Conservation (phyloP, 331 rosid species). For the Acacia concinna region DNA sequence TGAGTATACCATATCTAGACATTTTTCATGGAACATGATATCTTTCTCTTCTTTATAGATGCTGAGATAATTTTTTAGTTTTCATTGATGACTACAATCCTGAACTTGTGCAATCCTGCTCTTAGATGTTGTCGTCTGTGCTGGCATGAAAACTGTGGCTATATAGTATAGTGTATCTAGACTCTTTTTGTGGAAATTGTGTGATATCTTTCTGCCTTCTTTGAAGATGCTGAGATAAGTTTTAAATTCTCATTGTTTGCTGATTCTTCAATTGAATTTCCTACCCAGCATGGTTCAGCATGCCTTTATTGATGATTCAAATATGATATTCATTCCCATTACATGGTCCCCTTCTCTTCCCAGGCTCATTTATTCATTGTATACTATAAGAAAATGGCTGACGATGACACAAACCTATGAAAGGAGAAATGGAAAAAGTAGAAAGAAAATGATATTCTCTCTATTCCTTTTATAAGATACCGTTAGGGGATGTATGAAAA, state of each 20-base stretch:
- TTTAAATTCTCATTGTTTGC: background rate
- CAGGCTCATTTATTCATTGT: background rate
- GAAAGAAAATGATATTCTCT: background rate
- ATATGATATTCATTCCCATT: background rate
- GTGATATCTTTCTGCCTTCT: background rate
- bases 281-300: background rate
- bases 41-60: too few relatives aligned
- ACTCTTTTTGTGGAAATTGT: background rate
- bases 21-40: too few relatives aligned
- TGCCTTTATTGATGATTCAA: background rate
- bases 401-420: background rate
- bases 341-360: background rate
- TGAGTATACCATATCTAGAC: too few relatives aligned
- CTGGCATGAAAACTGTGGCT: background rate
- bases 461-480: too few relatives aligned
- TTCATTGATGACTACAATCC: too few relatives aligned
- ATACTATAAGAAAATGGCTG: background rate
- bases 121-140: background rate
- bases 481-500: too few relatives aligned
- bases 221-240: background rate
- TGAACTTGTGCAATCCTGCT: background rate
- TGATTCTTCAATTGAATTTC: slow-evolving; percentile 5
- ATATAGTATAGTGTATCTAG: background rate
- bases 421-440: background rate
- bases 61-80: too few relatives aligned